These are phyloP conservation scores for Thozetella sp. DNA, from an alignment of 495 filamentous ascomycete species.

Conservation along the genomic window DNA sequence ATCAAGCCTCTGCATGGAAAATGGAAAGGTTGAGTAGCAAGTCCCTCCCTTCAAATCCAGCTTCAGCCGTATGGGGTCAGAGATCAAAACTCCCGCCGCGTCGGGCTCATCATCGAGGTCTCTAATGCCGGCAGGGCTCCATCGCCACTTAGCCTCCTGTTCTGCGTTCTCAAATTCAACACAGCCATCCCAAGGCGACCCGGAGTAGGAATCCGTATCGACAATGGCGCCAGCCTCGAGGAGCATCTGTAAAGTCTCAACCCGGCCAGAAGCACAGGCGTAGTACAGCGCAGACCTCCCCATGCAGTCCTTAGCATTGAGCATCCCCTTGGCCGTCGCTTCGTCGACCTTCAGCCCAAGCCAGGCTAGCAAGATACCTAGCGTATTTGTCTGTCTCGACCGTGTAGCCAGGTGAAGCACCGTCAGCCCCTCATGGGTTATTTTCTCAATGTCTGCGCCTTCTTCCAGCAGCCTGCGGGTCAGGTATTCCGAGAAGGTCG, in stretches of 20 bases:
- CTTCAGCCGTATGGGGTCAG: not conserved
- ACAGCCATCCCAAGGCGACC: slow-evolving; percentile 9
- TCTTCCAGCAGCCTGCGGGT: slow-evolving; percentile 29
- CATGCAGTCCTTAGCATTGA: slow-evolving; percentile 15
- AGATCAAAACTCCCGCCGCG: not conserved
- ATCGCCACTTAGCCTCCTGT: not conserved
- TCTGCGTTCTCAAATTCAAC: slow-evolving; percentile 12
- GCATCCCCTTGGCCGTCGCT: not conserved
- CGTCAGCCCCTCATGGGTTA: slow-evolving; percentile 30
- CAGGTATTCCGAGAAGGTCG: slow-evolving; percentile 26
- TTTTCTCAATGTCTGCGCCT: slow-evolving; percentile 25
- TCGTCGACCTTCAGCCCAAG: slow-evolving; percentile 6
- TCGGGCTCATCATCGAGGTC: not conserved
- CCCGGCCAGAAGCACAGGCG: slow-evolving; percentile 36
- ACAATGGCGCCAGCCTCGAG: slow-evolving; percentile 32
- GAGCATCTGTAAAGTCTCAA: slow-evolving; percentile 32
- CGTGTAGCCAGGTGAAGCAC: slow-evolving; percentile 39
- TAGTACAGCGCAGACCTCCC: slow-evolving; percentile 30
- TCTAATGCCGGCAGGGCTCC: not conserved
- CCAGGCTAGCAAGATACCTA: slow-evolving; percentile 35
- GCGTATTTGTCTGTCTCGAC: slow-evolving; percentile 32
- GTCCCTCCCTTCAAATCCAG: not conserved
- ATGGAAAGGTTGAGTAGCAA: not conserved
- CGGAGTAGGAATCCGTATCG: slow-evolving; percentile 7
- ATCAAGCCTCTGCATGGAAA: not conserved